Conservation (phyloP, 306 rosid species). For the Dicorynia guianensis region DNA sequence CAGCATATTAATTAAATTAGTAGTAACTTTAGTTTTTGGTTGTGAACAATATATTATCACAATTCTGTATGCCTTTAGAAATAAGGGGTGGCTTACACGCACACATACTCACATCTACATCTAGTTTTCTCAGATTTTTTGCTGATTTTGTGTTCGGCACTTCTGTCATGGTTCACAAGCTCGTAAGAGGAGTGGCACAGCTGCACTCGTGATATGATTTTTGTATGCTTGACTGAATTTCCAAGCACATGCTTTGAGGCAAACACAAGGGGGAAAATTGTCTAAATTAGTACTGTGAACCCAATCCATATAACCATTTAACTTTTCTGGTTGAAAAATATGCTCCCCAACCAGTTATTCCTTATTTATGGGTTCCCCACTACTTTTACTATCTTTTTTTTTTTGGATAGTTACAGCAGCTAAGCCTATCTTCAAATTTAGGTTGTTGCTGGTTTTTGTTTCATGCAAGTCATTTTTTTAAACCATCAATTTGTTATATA, state of each 20-base stretch:
- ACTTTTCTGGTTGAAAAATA: conserved; percentile 12
- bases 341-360: conserved; percentile 21
- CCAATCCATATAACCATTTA: conserved; percentile 1
- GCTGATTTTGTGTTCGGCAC: not conserved
- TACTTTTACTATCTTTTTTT: not conserved
- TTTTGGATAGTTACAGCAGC: conserved; percentile 13
- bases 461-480: not conserved
- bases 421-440: conserved; percentile 14
- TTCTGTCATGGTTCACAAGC: conserved; percentile 11
- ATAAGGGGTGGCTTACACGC: not conserved
- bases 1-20: conserved; percentile 13
- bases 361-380: not conserved
- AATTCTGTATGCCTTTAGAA: conserved; percentile 14
- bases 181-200: conserved; percentile 12
- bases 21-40: not conserved
- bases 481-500: not conserved
- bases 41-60: conserved; percentile 3
- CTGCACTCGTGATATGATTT: conserved; percentile 23
- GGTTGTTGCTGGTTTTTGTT: not conserved
- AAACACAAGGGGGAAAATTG: not conserved
- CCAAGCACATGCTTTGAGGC: conserved; percentile 4
- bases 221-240: conserved; percentile 5
- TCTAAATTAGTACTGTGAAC: not conserved
- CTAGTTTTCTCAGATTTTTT: conserved; percentile 24
- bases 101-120: not conserved